These are phyloP conservation scores for Cladorrhinum sp. DNA, from an alignment of 2,329 filamentous ascomycete genomes.

Conservation along the genomic window DNA sequence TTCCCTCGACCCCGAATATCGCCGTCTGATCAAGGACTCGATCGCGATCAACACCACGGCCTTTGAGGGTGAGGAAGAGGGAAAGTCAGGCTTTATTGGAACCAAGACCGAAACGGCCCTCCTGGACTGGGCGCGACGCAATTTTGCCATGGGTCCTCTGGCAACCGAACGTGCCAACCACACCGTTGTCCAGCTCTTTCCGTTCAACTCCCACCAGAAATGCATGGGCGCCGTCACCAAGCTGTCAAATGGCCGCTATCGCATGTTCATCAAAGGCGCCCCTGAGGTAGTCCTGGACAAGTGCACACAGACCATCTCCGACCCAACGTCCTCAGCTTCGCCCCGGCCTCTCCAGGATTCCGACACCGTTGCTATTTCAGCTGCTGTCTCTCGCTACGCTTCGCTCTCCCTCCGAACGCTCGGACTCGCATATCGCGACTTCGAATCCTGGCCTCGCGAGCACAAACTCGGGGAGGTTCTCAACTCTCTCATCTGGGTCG, in stretches of 20 bases:
- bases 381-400: no score
- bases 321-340: no score
- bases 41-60: slow-evolving; percentile 66
- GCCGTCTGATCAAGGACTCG: no score
- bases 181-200: slow-evolving; percentile 43
- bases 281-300: slow-evolving; percentile 47
- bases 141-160: slow-evolving; percentile 61
- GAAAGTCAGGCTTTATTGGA: slow-evolving; percentile 61
- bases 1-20: no score
- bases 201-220: slow-evolving; percentile 47
- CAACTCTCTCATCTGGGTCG: no score
- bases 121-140: slow-evolving; percentile 64
- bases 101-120: slow-evolving; percentile 77
- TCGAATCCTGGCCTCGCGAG: no score
- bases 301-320: slow-evolving; percentile 34
- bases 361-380: no score
- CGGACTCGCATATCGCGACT: no score
- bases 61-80: slow-evolving; percentile 63
- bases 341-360: no score
- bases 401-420: no score
- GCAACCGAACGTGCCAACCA: slow-evolving; percentile 60
- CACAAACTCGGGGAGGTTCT: no score
- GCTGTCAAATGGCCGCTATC: slow-evolving; percentile 51
- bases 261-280: slow-evolving; percentile 54
- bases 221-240: slow-evolving; percentile 66